These are phyloP conservation scores for Aphelidium insulamus DNA, from an alignment of 371 early-diverging fungal genomes.

Conservation along the genomic window DNA sequence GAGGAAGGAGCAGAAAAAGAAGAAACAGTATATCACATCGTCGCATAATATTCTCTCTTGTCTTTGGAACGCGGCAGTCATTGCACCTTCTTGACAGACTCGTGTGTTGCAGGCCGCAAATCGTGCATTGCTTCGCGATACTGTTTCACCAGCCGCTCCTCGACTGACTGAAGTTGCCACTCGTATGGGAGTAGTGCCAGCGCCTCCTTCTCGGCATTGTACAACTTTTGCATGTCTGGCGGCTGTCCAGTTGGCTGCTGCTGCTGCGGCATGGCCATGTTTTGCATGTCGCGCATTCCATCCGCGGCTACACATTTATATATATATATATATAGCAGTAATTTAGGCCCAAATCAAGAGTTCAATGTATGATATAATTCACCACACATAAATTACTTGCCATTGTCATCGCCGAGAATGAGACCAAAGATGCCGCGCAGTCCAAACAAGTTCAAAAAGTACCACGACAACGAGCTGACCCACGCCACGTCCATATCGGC, in stretches of 20 bases:
- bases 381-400: constrained; percentile 12
- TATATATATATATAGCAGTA: neutral
- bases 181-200: constrained; percentile 54
- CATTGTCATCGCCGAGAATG: constrained; percentile 72
- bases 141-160: constrained; percentile 49
- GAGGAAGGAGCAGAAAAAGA: no score
- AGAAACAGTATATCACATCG: no score
- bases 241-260: constrained; percentile 48
- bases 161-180: constrained; percentile 64
- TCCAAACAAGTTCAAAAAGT: constrained; percentile 91
- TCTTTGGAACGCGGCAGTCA: no score
- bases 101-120: no score
- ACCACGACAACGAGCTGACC: constrained; percentile 94
- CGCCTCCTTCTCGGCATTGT: constrained; percentile 68
- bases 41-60: no score
- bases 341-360: neutral
- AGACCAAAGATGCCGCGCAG: constrained; percentile 72
- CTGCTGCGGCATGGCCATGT: constrained; percentile 36
- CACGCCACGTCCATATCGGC: constrained; percentile 89
- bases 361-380: neutral
- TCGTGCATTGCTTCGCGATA: no score
- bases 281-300: constrained; percentile 65
- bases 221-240: constrained; percentile 61
- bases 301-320: constrained; percentile 41
- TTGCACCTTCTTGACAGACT: no score